Evolutionary conservation across 2,329 filamentous ascomycete species (phyloP), one percentile per base, ranked within the genome.

Genomic region (Pseudocercospora vitis): DNA sequence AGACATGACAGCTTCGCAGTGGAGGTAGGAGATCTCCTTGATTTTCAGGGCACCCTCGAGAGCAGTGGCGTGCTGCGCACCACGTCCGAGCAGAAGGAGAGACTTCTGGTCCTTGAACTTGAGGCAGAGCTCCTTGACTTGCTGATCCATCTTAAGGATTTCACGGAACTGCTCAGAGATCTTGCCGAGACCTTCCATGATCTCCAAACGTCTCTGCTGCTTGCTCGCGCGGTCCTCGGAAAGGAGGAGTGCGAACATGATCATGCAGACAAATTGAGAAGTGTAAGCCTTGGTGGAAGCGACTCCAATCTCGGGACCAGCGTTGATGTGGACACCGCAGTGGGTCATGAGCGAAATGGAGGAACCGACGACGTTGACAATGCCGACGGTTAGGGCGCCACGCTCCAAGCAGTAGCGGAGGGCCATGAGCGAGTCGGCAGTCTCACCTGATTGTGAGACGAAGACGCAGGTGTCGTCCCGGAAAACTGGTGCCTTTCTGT

Each of bases 1-100:
- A 61, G 94, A 97, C 94, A 99, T 99, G 80, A 99, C 94, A 66
- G 94, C 94, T 79, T 99, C 94, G 76, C 94, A 99, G 77, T 99
- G 94, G 56, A 99, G 88, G 76, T 99, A 99, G 14, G 92, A 97
- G 68, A 99, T 99, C 78, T 99, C 94, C 84, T 99, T 99, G 76
- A 99, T 99, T 82, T 99, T 99, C 65, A 99, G 81, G 46, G 94
- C 94, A 76, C 90, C 78, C 80, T 99, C 94, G 18, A 99, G 85
- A 52, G 94, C 94, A 66, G 94, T 99, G 56, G 92, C 91, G 80
- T 91, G 96, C 78, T 99, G 94, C 71, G 90, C 90, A 65, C 94
- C 94, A 80, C 94, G 89, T 57, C 94, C 94, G 57, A 99, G 83
- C 50, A 99, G 84, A 58, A 99, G 81, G 68, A 99, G 77, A 62